Conservation (phyloP, 2,329 filamentous ascomycete genomes). For the Diaporthe citriasiana region DNA sequence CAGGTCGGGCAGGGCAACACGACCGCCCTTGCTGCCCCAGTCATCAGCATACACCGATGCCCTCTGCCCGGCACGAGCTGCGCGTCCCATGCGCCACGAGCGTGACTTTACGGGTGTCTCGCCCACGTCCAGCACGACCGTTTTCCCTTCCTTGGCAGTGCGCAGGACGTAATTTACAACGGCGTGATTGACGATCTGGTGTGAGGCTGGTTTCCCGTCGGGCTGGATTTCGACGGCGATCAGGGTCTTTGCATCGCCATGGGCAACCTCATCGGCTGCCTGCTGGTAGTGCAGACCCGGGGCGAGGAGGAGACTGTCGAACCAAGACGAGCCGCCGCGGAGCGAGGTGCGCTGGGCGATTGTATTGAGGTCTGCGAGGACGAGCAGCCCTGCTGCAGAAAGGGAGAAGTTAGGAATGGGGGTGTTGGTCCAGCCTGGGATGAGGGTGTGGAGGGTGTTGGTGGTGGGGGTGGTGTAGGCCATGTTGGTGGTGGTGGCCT, state of each 20-base stretch:
- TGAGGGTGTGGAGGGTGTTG: constrained; percentile 1
- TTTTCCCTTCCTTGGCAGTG: constrained; percentile 68
- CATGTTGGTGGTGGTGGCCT: constrained; percentile 20
- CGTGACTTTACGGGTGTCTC: constrained; percentile 60
- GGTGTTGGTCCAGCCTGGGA: constrained; percentile 56
- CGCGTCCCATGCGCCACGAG: constrained; percentile 48
- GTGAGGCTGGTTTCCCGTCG: constrained; percentile 47
- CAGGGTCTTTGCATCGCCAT: constrained; percentile 58
- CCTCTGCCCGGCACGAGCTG: constrained; percentile 44
- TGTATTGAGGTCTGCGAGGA: constrained; percentile 70
- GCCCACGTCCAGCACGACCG: constrained; percentile 70
- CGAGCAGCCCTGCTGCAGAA: constrained; percentile 47
- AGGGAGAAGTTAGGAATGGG: constrained; percentile 57
- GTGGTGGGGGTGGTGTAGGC: background rate
- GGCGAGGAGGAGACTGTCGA: constrained; percentile 70
- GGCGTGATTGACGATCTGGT: constrained; percentile 63
- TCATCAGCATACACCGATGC: constrained; percentile 44
- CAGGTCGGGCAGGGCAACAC: constrained; percentile 51
- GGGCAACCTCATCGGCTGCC: constrained; percentile 64
- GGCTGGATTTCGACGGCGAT: constrained; percentile 54
- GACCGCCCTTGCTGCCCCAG: constrained; percentile 50
- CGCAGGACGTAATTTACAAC: constrained; percentile 68
- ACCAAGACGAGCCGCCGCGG: constrained; percentile 68
- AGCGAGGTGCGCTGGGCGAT: constrained; percentile 69
- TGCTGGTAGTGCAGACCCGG: constrained; percentile 74